Conservation (phyloP, 2,329 filamentous ascomycete genomes). For the Epicoccum nigrum region DNA sequence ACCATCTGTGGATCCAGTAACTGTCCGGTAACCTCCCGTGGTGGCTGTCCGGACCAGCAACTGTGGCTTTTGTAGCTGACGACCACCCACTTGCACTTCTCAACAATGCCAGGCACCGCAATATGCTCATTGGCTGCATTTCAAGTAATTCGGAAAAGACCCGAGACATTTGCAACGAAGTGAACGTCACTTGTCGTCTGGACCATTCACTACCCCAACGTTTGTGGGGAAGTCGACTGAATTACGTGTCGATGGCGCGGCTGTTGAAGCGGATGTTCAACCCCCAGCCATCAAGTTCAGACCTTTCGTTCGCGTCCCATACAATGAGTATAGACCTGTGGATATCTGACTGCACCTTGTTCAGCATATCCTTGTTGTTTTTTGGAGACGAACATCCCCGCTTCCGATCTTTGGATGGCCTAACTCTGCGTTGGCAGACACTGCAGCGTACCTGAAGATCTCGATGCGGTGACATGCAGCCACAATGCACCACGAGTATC, state of each 20-base stretch:
- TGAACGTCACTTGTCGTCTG: constrained; percentile 1
- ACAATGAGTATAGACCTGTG: background rate
- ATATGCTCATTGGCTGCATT: constrained; percentile 5
- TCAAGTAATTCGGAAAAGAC: background rate
- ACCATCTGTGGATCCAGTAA: background rate
- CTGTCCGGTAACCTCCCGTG: constrained; percentile 4
- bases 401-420: constrained; percentile 1
- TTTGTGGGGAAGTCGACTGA: constrained; percentile 1
- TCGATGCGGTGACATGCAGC: constrained; percentile 11
- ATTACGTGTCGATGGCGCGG: constrained; percentile 3
- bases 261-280: constrained; percentile 4
- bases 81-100: constrained; percentile 2
- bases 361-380: constrained; percentile 5
- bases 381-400: constrained; percentile 1
- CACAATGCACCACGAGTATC: constrained; percentile 8
- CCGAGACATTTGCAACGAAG: background rate
- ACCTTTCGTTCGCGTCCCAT: background rate
- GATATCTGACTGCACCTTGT: constrained; percentile 2
- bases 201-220: constrained; percentile 2
- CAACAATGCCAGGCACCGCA: constrained; percentile 14
- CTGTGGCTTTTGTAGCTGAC: constrained; percentile 11
- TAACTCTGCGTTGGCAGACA: constrained; percentile 8
- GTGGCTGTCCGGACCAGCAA: background rate
- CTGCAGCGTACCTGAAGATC: constrained; percentile 17
- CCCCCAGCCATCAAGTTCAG: background rate